A percentile compares a stretch with the other conserved stretches of the same genome.
Evolutionary conservation across 345 rosid species (phyloP).

Genomic region (Eucalyptus tenuipes): DNA sequence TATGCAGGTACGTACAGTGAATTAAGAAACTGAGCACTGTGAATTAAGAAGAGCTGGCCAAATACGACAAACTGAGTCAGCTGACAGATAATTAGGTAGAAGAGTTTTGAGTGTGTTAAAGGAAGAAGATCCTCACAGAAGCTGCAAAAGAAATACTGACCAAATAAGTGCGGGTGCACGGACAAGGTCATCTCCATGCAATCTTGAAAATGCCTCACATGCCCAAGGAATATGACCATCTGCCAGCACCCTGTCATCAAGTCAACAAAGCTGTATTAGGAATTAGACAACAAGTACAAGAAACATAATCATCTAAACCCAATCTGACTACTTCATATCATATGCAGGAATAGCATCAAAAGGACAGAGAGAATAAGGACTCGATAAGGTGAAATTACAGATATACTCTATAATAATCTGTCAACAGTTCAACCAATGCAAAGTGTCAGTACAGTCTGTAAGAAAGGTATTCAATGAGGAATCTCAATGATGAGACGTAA

Average conservation of each 20-base stretch:
- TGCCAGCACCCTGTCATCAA: slow-evolving; percentile 61
- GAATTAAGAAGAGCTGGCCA: neutral
- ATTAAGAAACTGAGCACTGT: neutral
- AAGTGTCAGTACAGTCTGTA: neutral
- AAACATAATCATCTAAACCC: neutral
- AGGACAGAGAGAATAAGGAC: neutral
- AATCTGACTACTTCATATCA: neutral
- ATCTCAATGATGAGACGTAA: neutral
- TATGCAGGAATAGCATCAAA: neutral
- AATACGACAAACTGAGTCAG: neutral
- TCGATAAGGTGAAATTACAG: neutral
- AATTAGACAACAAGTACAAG: neutral
- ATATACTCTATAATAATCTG: neutral
- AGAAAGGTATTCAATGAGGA: neutral
- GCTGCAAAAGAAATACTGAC: slow-evolving; percentile 19
- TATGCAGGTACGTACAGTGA: neutral
- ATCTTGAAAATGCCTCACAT: slow-evolving; percentile 82
- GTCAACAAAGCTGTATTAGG: neutral
- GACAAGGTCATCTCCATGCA: slow-evolving; percentile 66
- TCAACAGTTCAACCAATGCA: neutral
- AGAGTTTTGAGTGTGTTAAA: neutral
- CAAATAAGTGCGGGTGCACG: slow-evolving; percentile 55
- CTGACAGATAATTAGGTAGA: neutral
- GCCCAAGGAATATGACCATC: slow-evolving; percentile 99
- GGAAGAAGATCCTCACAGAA: neutral